Conservation (phyloP, 208 protist genomes). For the Kentomonas sorsogonicus region DNA sequence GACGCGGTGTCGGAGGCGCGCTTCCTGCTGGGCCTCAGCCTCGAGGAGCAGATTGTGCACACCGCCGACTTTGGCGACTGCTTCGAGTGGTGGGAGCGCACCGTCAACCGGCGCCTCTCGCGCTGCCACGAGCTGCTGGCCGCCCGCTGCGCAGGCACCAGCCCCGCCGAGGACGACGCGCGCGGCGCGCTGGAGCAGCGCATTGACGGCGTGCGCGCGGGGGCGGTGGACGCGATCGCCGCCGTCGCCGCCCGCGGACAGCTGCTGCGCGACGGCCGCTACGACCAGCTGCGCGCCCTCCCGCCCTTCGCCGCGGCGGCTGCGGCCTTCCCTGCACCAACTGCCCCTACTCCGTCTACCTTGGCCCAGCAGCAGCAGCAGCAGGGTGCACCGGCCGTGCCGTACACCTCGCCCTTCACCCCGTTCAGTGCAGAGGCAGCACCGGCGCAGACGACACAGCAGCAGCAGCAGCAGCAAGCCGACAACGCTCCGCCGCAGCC, state of each 20-base stretch:
- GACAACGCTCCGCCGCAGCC: no score
- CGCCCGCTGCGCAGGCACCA: slow-evolving; percentile 2
- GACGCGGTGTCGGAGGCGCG: slow-evolving; percentile 32
- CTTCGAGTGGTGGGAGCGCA: slow-evolving; percentile 54
- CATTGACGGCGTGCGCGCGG: slow-evolving; percentile 22
- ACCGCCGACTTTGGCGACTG: slow-evolving; percentile 46
- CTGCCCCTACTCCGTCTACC: background rate
- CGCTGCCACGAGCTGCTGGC: slow-evolving; percentile 32
- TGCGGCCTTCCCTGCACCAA: background rate
- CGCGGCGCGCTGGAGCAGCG: slow-evolving; percentile 11
- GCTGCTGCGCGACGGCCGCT: slow-evolving; percentile 45
- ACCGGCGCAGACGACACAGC: no score
- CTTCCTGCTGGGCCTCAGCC: slow-evolving; percentile 49
- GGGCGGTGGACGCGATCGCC: slow-evolving; percentile 32
- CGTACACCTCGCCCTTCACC: background rate
- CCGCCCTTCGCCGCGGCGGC: background rate
- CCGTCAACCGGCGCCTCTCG: slow-evolving; percentile 35
- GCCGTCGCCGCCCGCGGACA: slow-evolving; percentile 32
- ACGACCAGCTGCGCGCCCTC: slow-evolving; percentile 33
- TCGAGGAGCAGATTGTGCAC: slow-evolving; percentile 65
- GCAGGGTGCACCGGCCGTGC: background rate
- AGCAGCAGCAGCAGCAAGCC: no score
- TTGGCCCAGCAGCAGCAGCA: background rate
- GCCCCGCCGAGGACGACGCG: slow-evolving; percentile 3
- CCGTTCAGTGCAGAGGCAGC: background rate